Evolutionary conservation across 2,329 filamentous ascomycete genomes (phyloP).

Genomic region (Talaromyces albobiverticillius): DNA sequence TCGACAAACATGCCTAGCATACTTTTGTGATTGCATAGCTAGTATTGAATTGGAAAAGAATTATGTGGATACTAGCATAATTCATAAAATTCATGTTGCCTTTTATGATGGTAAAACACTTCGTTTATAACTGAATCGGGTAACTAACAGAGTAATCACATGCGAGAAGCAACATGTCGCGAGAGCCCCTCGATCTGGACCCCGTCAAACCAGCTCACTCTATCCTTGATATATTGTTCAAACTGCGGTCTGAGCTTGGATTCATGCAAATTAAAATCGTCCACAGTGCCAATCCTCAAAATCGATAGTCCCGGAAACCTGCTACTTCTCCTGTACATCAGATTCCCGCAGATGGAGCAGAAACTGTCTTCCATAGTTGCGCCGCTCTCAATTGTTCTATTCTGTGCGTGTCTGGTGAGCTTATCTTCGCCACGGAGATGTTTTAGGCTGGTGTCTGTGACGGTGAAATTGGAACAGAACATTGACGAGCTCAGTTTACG

Average conservation of each 20-base stretch:
- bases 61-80: no score
- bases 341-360: conserved; percentile 57
- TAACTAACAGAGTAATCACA: no score
- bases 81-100: no score
- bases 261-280: conserved; percentile 59
- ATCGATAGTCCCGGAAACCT: conserved; percentile 48
- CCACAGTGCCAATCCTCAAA: conserved; percentile 58
- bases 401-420: conserved; percentile 47
- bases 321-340: conserved; percentile 56
- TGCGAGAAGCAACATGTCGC: no score
- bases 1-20: no score
- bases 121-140: no score
- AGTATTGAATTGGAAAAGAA: no score
- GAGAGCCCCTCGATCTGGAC: no score
- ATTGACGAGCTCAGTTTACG: conserved; percentile 62
- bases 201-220: conserved; percentile 57
- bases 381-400: conserved; percentile 46
- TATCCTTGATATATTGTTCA: conserved; percentile 54
- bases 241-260: conserved; percentile 53
- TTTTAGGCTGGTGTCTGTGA: conserved; percentile 44
- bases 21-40: no score
- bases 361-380: conserved; percentile 61
- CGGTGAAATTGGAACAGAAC: conserved; percentile 59
- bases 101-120: no score
- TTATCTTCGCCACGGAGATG: conserved; percentile 53